A percentile compares a stretch with the other conserved stretches of the same genome.
Conservation (phyloP, 2,329 filamentous ascomycete species). For the Fusarium sp. region DNA sequence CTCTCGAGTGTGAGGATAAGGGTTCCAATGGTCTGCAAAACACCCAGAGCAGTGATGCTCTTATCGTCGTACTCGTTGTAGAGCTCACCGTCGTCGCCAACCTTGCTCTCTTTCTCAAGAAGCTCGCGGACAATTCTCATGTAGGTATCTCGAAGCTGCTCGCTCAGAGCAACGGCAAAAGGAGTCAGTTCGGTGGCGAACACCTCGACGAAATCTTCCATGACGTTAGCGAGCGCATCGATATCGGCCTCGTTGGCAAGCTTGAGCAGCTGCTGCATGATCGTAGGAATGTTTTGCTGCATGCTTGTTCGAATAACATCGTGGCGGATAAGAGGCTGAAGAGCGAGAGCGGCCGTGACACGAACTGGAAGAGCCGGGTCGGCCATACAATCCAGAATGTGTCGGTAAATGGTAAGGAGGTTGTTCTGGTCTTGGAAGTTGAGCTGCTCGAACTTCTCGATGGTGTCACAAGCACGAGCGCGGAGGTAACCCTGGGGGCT, state of each 20-base stretch:
- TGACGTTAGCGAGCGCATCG: constrained; percentile 95
- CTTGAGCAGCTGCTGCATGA: constrained; percentile 98
- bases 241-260: constrained; percentile 98
- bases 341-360: constrained; percentile 90
- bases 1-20: constrained; percentile 96
- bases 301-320: constrained; percentile 94
- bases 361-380: constrained; percentile 93
- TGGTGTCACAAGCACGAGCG: constrained; percentile 93
- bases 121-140: constrained; percentile 92
- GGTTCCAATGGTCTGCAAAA: constrained; percentile 96
- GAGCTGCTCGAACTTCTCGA: constrained; percentile 97
- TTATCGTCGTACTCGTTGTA: constrained; percentile 98
- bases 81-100: constrained; percentile 78
- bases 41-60: constrained; percentile 95
- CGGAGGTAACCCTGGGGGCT: constrained; percentile 92
- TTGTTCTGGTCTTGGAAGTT: constrained; percentile 98
- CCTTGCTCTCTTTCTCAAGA: constrained; percentile 85
- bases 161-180: constrained; percentile 94
- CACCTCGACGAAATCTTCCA: constrained; percentile 99
- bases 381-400: constrained; percentile 96
- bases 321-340: constrained; percentile 95
- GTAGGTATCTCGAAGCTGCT: constrained; percentile 96
- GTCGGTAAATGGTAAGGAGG: constrained; percentile 93
- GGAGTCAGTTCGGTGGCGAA: constrained; percentile 97
- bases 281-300: constrained; percentile 97